Evolutionary conservation across 2,329 filamentous ascomycete species (phyloP), one percentile per base, ranked within the genome.

Genomic region (Claviceps cyperi): DNA sequence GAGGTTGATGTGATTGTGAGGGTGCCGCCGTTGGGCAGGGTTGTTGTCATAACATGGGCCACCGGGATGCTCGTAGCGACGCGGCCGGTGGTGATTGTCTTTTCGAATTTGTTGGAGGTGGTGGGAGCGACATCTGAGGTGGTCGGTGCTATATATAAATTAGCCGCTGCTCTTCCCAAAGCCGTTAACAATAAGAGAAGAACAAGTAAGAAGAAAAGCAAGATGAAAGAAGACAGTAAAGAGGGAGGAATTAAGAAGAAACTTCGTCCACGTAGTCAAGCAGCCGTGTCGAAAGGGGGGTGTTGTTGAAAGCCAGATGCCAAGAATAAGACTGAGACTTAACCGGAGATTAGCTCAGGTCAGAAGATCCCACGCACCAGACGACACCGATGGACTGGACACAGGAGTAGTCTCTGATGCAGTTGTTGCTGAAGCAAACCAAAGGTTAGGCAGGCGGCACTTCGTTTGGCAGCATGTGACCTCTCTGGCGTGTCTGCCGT

Each of bases 1-100:
- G 72, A 73, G 1, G 73, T 76, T n/a, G 67, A 67, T 11, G 73
- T 76, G 46, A 75, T 61, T 13, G 69, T 66, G 3, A 68, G 67
- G 49, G 71, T 62, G 35, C 64, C 67, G 24, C 74, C 74, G 46
- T 73, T 62, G 13, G 63, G 56, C 37, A 69, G 59, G 6, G 72
- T 74, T 6, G 69, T 71, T n/a, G 73, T 77, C 52, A 63, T 61
- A 0, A 70, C 72, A 22, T 66, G 58, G 6, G 62, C 53, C 50
- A 73, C 58, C 32, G 64, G 54, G 53, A 58, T 69, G 13, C 61
- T 66, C 11, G 68, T 67, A 36, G 59, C 61, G 24, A 62, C 54
- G 5, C 57, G 61, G 21, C 64, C 64, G 5, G 63, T 60, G 19
- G 64, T 67, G 24, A 66, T 62, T 5, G 64, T 63, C 14, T 57